phyloP scores from a whole-genome alignment of 306 rosid genomes.

The Dalbergia cochinchinensis region DNA sequence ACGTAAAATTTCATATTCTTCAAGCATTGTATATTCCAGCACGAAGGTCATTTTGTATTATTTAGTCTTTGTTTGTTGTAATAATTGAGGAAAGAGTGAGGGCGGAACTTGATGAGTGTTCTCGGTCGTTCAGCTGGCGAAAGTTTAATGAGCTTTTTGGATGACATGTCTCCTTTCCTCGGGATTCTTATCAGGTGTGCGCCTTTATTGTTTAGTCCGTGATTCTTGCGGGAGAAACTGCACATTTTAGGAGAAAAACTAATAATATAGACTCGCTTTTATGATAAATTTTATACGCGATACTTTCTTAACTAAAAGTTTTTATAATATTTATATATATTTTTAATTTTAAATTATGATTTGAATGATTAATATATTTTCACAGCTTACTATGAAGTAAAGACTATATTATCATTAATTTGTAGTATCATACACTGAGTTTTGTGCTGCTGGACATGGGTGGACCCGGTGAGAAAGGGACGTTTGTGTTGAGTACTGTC shows the following conservation, averaged over 20 bases:
- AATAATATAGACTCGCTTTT: too few relatives aligned
- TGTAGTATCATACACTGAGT: neutral
- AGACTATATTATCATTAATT: too few relatives aligned
- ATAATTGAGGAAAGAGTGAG: neutral
- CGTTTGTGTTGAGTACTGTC: neutral
- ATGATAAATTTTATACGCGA: too few relatives aligned
- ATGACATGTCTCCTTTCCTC: neutral
- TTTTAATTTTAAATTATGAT: too few relatives aligned
- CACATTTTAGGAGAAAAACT: neutral
- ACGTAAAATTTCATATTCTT: slow-evolving; percentile 1
- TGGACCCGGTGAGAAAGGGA: neutral
- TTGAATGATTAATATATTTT: too few relatives aligned
- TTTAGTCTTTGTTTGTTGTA: neutral
- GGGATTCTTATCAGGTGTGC: neutral
- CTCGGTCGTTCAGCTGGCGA: neutral
- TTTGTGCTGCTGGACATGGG: neutral
- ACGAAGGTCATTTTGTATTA: slow-evolving; percentile 5
- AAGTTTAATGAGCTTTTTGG: slow-evolving; percentile 18
- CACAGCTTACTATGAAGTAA: too few relatives aligned
- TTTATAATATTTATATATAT: too few relatives aligned
- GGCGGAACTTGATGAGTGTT: neutral
- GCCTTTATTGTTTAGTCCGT: neutral
- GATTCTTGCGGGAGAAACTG: slow-evolving; percentile 8
- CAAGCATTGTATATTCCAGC: slow-evolving; percentile 31
- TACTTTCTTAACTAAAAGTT: too few relatives aligned